Percentiles rank a stretch among this genome's conserved stretches.
Conservation (phyloP, 179 eudicot genomes). For the Spergularia azorica region DNA sequence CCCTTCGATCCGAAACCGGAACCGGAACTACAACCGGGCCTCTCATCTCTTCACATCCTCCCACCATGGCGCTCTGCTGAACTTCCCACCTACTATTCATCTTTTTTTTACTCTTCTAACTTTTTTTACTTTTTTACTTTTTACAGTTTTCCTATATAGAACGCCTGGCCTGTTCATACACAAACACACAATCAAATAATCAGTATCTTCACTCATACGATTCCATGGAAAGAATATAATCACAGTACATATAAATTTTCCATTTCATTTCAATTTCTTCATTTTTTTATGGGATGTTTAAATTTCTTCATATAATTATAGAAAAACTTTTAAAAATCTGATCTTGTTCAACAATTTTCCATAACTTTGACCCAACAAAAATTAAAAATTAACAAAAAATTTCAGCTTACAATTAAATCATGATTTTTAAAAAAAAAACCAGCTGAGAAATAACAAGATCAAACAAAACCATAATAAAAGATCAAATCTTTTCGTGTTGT, state of each 20-base stretch:
- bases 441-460: constrained; percentile 6
- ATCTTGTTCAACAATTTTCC: neutral
- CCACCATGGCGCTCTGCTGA: constrained; percentile 34
- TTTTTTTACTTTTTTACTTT: neutral
- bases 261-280: neutral
- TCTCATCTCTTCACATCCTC: constrained; percentile 40
- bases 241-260: neutral
- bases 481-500: neutral
- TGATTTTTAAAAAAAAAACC: neutral
- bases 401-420: neutral
- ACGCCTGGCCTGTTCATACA: constrained; percentile 17
- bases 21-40: constrained; percentile 27
- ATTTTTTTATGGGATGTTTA: neutral
- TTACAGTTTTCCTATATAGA: neutral
- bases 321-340: neutral
- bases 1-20: constrained; percentile 33
- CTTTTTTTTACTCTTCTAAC: neutral
- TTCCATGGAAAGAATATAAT: neutral
- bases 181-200: neutral
- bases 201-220: neutral
- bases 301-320: neutral
- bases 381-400: neutral
- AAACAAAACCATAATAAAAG: constrained; percentile 1
- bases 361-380: no score
- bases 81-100: constrained; percentile 47